Percentiles rank a stretch among this genome's conserved stretches.
These are phyloP conservation scores for Quercus aquifolioides DNA, from an alignment of 306 rosid genomes.

Conservation along the genomic window DNA sequence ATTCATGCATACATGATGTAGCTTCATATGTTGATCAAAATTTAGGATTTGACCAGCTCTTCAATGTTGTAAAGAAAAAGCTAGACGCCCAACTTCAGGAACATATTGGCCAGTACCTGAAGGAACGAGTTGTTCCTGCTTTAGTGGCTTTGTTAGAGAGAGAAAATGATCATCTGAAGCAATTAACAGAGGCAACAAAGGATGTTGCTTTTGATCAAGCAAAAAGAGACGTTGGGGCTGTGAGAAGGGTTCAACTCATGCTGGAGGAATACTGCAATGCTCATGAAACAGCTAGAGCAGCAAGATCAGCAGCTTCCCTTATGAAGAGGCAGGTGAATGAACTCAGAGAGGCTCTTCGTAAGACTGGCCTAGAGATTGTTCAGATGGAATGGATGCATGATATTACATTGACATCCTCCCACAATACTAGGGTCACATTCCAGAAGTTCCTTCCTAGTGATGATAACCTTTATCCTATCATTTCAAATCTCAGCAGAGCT, in stretches of 20 bases:
- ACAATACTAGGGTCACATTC: slow-evolving; percentile 51
- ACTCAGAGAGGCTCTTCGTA: slow-evolving; percentile 72
- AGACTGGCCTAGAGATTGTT: slow-evolving; percentile 77
- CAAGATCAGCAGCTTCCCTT: slow-evolving; percentile 72
- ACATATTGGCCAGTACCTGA: slow-evolving; percentile 61
- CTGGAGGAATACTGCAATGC: slow-evolving; percentile 88
- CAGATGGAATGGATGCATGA: slow-evolving; percentile 95
- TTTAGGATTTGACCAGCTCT: slow-evolving; percentile 83
- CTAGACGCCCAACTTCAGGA: slow-evolving; percentile 84
- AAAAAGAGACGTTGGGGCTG: slow-evolving; percentile 55
- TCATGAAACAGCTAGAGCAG: slow-evolving; percentile 95
- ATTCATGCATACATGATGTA: slow-evolving; percentile 76
- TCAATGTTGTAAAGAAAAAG: slow-evolving; percentile 72
- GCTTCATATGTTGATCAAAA: slow-evolving; percentile 87
- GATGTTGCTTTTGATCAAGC: slow-evolving; percentile 50
- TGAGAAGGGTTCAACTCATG: slow-evolving; percentile 60
- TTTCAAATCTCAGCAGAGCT: slow-evolving; percentile 67
- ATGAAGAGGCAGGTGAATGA: slow-evolving; percentile 72
- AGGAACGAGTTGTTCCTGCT: slow-evolving; percentile 69
- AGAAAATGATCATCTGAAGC: slow-evolving; percentile 68
- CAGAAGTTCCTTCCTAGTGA: slow-evolving; percentile 61
- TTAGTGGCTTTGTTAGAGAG: slow-evolving; percentile 68
- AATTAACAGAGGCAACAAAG: slow-evolving; percentile 50
- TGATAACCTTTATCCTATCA: slow-evolving; percentile 58
- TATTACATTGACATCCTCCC: slow-evolving; percentile 57